A percentile compares a stretch with the other conserved stretches of the same genome.
Evolutionary conservation across 208 protist genomes (phyloP).

Genomic region (Phytomonas francai): DNA sequence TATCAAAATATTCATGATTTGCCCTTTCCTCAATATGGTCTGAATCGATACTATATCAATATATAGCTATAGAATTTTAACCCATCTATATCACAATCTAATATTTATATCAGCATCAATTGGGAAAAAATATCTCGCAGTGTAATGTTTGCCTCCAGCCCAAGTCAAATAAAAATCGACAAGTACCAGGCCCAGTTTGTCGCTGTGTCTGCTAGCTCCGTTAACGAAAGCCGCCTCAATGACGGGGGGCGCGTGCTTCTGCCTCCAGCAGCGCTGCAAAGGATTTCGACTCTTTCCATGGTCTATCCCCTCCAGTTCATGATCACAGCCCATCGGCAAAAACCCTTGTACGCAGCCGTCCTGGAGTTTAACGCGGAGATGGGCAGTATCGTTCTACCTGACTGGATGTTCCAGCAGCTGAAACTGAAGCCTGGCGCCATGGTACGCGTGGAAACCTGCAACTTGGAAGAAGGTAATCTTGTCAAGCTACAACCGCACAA

Average conservation of each 20-base stretch:
- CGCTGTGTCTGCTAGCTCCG: conserved; percentile 23
- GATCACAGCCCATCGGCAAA: conserved; percentile 34
- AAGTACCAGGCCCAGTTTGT: conserved; percentile 24
- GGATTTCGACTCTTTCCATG: conserved; percentile 70
- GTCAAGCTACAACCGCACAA: conserved; percentile 90
- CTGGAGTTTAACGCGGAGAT: conserved; percentile 90
- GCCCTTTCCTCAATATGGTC: not conserved
- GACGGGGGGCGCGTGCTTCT: conserved; percentile 82
- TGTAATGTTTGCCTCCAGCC: conserved; percentile 1
- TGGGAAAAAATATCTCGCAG: conserved; percentile 5
- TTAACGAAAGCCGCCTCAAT: conserved; percentile 41
- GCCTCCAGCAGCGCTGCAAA: conserved; percentile 61
- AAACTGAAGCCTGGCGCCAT: conserved; percentile 39
- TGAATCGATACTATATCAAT: conserved; percentile 7
- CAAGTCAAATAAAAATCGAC: conserved; percentile 12
- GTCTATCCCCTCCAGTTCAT: conserved; percentile 90
- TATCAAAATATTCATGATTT: conserved; percentile 2
- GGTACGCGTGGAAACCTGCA: conserved; percentile 66
- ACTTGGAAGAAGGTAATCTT: conserved; percentile 74
- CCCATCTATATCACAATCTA: not conserved
- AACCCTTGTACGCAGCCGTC: conserved; percentile 75
- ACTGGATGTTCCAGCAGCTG: conserved; percentile 92
- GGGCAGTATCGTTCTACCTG: conserved; percentile 83
- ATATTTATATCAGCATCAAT: not conserved
- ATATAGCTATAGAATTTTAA: conserved; percentile 10